Percentiles rank a stretch among this genome's conserved stretches.
Conservation (phyloP, 805 yeast genomes). For the Teunomyces kruisii region DNA sequence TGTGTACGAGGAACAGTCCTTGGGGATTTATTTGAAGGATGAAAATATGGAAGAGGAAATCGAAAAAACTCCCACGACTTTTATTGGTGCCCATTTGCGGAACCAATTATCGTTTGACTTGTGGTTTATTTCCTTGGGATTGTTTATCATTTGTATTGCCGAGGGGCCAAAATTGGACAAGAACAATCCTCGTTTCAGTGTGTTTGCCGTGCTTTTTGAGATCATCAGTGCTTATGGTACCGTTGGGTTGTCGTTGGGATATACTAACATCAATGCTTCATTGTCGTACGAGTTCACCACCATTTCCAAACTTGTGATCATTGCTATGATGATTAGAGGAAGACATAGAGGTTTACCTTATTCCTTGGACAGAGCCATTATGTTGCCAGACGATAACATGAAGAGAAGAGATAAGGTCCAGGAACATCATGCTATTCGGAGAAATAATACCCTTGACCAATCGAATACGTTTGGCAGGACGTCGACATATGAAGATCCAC, state of each 20-base stretch:
- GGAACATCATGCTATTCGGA: constrained; percentile 46
- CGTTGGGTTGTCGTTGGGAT: constrained; percentile 90
- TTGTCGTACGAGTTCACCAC: constrained; percentile 69
- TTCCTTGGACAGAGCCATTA: constrained; percentile 88
- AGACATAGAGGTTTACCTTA: constrained; percentile 96
- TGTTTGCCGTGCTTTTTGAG: constrained; percentile 80
- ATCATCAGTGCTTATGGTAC: constrained; percentile 95
- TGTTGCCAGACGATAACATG: constrained; percentile 72
- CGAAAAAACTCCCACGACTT: constrained; percentile 52
- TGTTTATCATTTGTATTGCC: constrained; percentile 82
- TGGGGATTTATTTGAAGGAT: constrained; percentile 75
- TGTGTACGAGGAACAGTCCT: constrained; percentile 94
- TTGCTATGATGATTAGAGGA: constrained; percentile 91
- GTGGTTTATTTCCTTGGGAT: constrained; percentile 88
- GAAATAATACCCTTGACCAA: constrained; percentile 29
- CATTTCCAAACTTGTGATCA: constrained; percentile 78
- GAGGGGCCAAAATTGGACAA: constrained; percentile 65
- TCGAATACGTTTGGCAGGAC: constrained; percentile 10
- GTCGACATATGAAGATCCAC: constrained; percentile 7
- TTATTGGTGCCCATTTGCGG: constrained; percentile 83
- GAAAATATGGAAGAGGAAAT: constrained; percentile 25
- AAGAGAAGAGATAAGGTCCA: constrained; percentile 60
- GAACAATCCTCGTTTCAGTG: constrained; percentile 49
- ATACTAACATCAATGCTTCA: constrained; percentile 64
- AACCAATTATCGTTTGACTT: constrained; percentile 90